phyloP scores from a whole-genome alignment of 495 filamentous ascomycete genomes.

The Penicillium goetzii region DNA sequence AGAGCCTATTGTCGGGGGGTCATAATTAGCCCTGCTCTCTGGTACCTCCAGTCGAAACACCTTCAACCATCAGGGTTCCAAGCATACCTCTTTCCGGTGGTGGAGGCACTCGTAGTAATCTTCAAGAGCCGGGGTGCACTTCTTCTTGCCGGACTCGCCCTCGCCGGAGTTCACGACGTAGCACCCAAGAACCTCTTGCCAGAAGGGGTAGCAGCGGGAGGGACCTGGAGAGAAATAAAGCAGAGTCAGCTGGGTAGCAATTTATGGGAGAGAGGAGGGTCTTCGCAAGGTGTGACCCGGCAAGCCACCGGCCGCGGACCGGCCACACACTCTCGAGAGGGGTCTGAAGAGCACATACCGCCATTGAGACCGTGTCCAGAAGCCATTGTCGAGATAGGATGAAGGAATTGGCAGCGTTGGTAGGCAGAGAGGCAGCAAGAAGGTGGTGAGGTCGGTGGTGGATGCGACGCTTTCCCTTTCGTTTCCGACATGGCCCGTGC shows the following conservation, averaged over 20 bases:
- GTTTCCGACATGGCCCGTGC: conserved; percentile 50
- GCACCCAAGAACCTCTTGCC: conserved; percentile 91
- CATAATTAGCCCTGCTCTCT: conserved; percentile 12
- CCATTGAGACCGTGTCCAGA: conserved; percentile 81
- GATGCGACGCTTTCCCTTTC: conserved; percentile 44
- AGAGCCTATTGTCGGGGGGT: conserved; percentile 59
- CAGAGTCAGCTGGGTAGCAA: conserved; percentile 27
- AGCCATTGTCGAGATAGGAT: conserved; percentile 61
- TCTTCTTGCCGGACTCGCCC: conserved; percentile 81
- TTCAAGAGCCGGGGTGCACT: conserved; percentile 86
- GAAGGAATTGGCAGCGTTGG: conserved; percentile 31
- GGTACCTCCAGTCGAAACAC: conserved; percentile 3
- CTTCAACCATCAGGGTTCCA: conserved; percentile 4
- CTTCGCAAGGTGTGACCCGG: conserved; percentile 27
- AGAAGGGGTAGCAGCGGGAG: conserved; percentile 96
- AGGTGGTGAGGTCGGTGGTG: conserved; percentile 34
- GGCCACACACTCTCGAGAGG: conserved; percentile 8
- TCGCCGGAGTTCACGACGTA: conserved; percentile 80
- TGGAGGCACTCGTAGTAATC: conserved; percentile 99
- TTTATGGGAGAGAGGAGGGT: conserved; percentile 28
- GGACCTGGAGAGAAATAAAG: conserved; percentile 60
- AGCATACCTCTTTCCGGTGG: conserved; percentile 91
- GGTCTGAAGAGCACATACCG: conserved; percentile 57
- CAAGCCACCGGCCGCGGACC: conserved; percentile 19
- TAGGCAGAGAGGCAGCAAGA: conserved; percentile 30